A percentile compares a stretch with the other conserved stretches of the same genome.
These are phyloP conservation scores for Thraustochytrium sp. DNA, from an alignment of 352 stramenopile genomes.

Conservation along the genomic window DNA sequence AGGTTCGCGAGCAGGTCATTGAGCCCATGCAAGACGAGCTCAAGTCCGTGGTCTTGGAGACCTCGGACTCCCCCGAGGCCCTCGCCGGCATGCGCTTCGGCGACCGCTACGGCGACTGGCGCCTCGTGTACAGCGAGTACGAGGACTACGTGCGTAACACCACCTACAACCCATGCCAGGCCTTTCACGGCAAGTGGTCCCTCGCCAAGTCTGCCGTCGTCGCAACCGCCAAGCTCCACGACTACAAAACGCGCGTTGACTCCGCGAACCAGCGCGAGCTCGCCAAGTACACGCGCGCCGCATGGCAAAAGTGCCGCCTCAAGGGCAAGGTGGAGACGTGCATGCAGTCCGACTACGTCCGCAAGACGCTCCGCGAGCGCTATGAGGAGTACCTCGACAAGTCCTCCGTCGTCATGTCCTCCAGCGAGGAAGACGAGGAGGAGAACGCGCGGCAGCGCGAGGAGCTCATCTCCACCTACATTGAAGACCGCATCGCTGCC, in stretches of 20 bases:
- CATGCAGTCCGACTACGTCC: slow-evolving; percentile 33
- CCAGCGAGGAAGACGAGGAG: background rate
- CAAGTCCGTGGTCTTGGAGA: slow-evolving; percentile 31
- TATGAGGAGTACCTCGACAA: slow-evolving; percentile 37
- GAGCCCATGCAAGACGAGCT: slow-evolving; percentile 32
- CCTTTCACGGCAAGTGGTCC: slow-evolving; percentile 35
- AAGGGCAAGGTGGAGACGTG: slow-evolving; percentile 37
- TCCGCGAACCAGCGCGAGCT: slow-evolving; percentile 19
- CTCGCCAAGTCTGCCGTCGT: slow-evolving; percentile 27
- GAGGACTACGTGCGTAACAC: slow-evolving; percentile 33
- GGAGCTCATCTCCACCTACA: background rate
- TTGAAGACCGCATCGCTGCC: slow-evolving; percentile 21
- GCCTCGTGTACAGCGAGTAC: slow-evolving; percentile 38
- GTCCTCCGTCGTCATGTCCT: slow-evolving; percentile 3
- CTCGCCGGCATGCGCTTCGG: slow-evolving; percentile 30
- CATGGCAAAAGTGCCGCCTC: slow-evolving; percentile 28
- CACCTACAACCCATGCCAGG: slow-evolving; percentile 26
- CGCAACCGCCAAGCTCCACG: slow-evolving; percentile 20
- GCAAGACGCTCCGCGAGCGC: background rate
- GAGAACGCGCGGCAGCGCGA: background rate
- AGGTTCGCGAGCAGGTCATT: slow-evolving; percentile 2
- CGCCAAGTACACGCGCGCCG: slow-evolving; percentile 21
- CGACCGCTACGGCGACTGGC: slow-evolving; percentile 22
- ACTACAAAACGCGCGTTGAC: slow-evolving; percentile 37
- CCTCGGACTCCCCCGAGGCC: background rate